Conservation (phyloP, 2,329 filamentous ascomycete species). For the Conoideocrella luteorostrata region DNA sequence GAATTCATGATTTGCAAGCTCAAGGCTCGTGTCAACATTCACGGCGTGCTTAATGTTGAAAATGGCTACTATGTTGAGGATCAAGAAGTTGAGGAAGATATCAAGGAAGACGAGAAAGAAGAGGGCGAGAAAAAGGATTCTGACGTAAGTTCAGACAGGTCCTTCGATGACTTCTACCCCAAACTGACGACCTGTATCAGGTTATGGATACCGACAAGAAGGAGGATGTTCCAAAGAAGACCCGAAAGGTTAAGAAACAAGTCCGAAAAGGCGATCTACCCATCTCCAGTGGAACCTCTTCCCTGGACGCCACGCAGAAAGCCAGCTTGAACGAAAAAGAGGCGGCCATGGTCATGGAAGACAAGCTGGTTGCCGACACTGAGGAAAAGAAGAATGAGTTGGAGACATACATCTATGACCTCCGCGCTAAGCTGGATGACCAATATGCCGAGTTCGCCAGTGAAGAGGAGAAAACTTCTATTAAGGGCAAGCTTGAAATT, state of each 20-base stretch:
- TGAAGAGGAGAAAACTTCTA: constrained; percentile 85
- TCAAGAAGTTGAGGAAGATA: constrained; percentile 89
- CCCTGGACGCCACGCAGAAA: constrained; percentile 65
- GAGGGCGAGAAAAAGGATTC: constrained; percentile 62
- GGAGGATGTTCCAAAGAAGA: constrained; percentile 71
- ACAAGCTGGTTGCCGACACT: constrained; percentile 96
- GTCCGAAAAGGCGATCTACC: constrained; percentile 94
- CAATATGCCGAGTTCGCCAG: constrained; percentile 82
- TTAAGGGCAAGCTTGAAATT: constrained; percentile 75
- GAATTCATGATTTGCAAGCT: constrained; percentile 99
- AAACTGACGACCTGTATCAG: constrained; percentile 30
- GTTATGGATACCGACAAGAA: constrained; percentile 81
- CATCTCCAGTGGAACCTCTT: constrained; percentile 74
- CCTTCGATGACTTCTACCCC: not conserved
- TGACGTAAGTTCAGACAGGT: constrained; percentile 60
- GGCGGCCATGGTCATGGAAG: constrained; percentile 88
- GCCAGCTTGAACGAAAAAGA: constrained; percentile 72
- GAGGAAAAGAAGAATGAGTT: constrained; percentile 99
- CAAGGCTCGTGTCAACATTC: constrained; percentile 92
- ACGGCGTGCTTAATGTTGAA: constrained; percentile 94
- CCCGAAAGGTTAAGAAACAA: constrained; percentile 98
- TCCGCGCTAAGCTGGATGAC: constrained; percentile 91
- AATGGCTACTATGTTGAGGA: constrained; percentile 98
- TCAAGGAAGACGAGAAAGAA: constrained; percentile 70
- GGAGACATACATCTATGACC: constrained; percentile 94